Conservation (phyloP, 1,284 basidiomycete genomes). For the Erythrobasidium hasegawianum region DNA sequence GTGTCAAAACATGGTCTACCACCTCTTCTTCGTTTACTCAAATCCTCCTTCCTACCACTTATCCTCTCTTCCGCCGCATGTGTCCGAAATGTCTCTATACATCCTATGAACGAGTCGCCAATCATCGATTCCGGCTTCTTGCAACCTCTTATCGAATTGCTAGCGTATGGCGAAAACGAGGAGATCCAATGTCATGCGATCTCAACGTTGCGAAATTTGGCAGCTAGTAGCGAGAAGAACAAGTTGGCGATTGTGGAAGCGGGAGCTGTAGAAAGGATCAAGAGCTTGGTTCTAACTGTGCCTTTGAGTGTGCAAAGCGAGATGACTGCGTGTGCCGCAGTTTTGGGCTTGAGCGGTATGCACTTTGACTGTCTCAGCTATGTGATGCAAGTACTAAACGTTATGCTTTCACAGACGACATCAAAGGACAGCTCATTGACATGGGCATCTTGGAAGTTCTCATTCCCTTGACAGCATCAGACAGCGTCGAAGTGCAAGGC, state of each 20-base stretch:
- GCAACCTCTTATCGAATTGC: conserved; percentile 88
- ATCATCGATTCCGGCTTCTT: conserved; percentile 99
- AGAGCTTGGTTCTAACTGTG: conserved; percentile 90
- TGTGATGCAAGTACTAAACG: too few species aligned
- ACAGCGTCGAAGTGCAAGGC: conserved; percentile 96
- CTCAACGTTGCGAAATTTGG: conserved; percentile 91
- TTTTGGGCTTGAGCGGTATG: conserved; percentile 82
- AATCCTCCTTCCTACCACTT: conserved; percentile 96
- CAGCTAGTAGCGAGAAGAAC: conserved; percentile 96
- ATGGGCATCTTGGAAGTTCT: conserved; percentile 98
- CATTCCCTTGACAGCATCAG: conserved; percentile 92
- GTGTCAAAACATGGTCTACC: conserved; percentile 92
- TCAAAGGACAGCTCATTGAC: conserved; percentile 91
- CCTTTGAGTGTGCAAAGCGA: conserved; percentile 97
- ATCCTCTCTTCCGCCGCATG: conserved; percentile 98
- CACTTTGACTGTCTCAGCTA: too few species aligned
- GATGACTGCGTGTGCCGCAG: conserved; percentile 99
- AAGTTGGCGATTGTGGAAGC: conserved; percentile 98
- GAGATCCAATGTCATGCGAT: conserved; percentile 99
- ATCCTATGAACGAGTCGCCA: conserved; percentile 96
- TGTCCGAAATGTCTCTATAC: conserved; percentile 98
- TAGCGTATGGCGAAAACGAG: conserved; percentile 98
- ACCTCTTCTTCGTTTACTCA: conserved; percentile 86
- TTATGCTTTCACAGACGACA: conserved; percentile 63
- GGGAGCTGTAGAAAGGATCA: conserved; percentile 96